Evolutionary conservation across 306 rosid genomes (phyloP).

Genomic region (barrel medic (Medicago truncatula)): DNA sequence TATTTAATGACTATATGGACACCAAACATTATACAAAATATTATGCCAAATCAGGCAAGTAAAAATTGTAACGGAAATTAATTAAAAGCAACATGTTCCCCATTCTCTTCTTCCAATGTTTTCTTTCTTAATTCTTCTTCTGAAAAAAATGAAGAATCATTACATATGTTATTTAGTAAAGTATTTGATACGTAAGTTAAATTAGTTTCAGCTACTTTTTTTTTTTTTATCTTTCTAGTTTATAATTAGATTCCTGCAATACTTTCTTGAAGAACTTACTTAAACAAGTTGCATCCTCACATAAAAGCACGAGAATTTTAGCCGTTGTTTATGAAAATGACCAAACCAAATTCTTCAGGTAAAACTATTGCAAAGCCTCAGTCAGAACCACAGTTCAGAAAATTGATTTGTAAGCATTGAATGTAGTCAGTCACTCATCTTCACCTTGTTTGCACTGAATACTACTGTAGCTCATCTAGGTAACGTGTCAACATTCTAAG

Average conservation of each 20-base stretch:
- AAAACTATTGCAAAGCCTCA: conserved; percentile 37
- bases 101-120: conserved; percentile 20
- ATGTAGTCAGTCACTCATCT: conserved; percentile 13
- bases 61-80: conserved; percentile 19
- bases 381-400: conserved; percentile 38
- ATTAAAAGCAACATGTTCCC: conserved; percentile 17
- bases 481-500: conserved; percentile 33
- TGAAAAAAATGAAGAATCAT: conserved; percentile 10
- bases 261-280: conserved; percentile 33
- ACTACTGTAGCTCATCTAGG: conserved; percentile 34
- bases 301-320: conserved; percentile 24
- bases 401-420: conserved; percentile 28
- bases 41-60: conserved; percentile 14
- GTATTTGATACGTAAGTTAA: background rate
- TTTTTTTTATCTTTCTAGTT: background rate
- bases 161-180: conserved; percentile 4
- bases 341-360: conserved; percentile 34
- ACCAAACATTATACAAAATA: conserved; percentile 6
- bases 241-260: conserved; percentile 27
- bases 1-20: background rate
- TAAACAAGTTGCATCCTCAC: conserved; percentile 33
- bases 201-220: conserved; percentile 8
- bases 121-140: conserved; percentile 24
- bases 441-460: conserved; percentile 34
- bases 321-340: conserved; percentile 32